Evolutionary conservation across 345 rosid species (phyloP).

Genomic region (Citrus medica): DNA sequence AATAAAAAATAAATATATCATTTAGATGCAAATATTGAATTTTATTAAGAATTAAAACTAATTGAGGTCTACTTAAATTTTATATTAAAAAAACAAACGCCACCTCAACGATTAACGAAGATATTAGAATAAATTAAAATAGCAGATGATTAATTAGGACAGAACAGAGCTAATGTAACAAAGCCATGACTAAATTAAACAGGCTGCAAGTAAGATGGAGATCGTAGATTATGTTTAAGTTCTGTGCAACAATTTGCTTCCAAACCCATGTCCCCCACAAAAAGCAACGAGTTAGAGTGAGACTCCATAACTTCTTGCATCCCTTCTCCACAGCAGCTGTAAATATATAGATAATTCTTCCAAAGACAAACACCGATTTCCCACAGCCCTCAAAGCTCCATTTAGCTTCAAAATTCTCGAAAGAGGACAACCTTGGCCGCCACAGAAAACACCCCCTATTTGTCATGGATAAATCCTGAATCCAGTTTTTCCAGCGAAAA

Average conservation of each 20-base stretch:
- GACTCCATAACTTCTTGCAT: conserved; percentile 63
- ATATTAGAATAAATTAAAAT: no score
- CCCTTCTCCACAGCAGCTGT: conserved; percentile 66
- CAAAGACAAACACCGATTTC: conserved; percentile 52
- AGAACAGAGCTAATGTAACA: no score
- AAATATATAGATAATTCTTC: conserved; percentile 71
- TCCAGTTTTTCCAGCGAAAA: no score
- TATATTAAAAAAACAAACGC: no score
- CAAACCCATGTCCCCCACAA: conserved; percentile 53
- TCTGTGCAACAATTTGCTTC: conserved; percentile 72
- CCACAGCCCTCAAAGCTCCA: conserved; percentile 57
- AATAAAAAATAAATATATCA: no score
- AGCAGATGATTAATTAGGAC: no score
- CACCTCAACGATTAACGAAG: no score
- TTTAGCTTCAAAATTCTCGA: conserved; percentile 72
- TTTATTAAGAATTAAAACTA: no score
- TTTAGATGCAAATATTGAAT: fast-evolving
- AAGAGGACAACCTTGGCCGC: conserved; percentile 63
- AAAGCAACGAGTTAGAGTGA: conserved; percentile 74
- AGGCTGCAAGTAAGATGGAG: no score
- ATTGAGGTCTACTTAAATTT: no score
- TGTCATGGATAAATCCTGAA: conserved; percentile 65
- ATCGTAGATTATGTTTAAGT: conserved; percentile 18
- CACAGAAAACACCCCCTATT: conserved; percentile 55
- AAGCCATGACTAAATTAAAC: no score